These are phyloP conservation scores for Peniophora sp. DNA, from an alignment of 1,284 basidiomycete species.

Conservation along the genomic window DNA sequence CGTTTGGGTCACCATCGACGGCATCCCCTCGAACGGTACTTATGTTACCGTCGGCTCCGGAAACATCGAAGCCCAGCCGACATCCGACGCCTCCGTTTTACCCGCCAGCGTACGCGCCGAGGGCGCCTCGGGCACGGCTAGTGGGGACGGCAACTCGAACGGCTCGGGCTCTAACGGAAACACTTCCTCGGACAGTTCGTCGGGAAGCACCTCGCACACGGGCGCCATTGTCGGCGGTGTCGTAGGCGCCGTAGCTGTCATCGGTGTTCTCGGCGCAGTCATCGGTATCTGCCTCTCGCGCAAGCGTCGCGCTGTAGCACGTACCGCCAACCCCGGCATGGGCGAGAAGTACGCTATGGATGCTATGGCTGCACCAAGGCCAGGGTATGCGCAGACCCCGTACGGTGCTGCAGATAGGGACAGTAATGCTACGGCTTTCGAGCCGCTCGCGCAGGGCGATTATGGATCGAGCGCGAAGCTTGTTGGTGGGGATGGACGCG, in stretches of 20 bases:
- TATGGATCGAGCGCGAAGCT: neutral
- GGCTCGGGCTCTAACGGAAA: neutral
- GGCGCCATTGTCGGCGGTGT: constrained; percentile 17
- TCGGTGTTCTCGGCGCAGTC: constrained; percentile 20
- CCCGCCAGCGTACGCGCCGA: constrained; percentile 35
- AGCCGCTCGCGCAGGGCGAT: constrained; percentile 31
- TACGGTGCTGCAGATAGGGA: constrained; percentile 14
- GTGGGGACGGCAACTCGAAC: neutral
- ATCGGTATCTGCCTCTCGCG: constrained; percentile 20
- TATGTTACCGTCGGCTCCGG: constrained; percentile 75
- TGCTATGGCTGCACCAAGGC: constrained; percentile 26
- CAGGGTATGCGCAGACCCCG: constrained; percentile 16
- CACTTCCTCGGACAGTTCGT: constrained; percentile 1
- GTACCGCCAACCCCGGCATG: neutral
- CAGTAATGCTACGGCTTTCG: constrained; percentile 52
- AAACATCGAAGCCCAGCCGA: constrained; percentile 61
- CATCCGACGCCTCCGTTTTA: constrained; percentile 33
- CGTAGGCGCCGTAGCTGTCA: constrained; percentile 16
- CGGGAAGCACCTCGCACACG: constrained; percentile 11
- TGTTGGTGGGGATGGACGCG: neutral
- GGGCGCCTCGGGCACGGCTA: constrained; percentile 7
- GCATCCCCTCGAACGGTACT: constrained; percentile 77
- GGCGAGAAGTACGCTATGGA: constrained; percentile 21
- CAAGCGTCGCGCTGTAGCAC: constrained; percentile 19
- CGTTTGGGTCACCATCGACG: constrained; percentile 73